These are phyloP conservation scores for Colletotrichum karsti DNA, from an alignment of 2,329 filamentous ascomycete genomes.

Conservation along the genomic window DNA sequence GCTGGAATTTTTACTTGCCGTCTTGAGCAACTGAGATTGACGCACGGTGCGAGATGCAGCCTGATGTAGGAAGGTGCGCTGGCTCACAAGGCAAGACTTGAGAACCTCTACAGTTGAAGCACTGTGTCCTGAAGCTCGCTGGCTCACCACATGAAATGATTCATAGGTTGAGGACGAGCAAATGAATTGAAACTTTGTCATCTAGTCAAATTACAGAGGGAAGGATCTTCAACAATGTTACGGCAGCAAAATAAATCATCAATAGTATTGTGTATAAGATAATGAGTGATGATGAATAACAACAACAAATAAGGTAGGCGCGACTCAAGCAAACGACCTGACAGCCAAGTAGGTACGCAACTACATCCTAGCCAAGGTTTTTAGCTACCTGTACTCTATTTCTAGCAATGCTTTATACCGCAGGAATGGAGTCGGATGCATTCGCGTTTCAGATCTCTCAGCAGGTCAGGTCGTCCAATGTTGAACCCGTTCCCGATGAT, in stretches of 20 bases:
- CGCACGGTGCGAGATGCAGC: slow-evolving; percentile 20
- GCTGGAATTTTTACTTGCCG: slow-evolving; percentile 14
- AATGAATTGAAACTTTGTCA: no score
- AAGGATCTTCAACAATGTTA: no score
- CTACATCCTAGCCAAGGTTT: neutral
- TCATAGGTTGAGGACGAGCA: no score
- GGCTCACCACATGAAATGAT: no score
- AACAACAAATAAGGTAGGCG: neutral
- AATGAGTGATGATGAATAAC: neutral
- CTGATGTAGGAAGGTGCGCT: neutral
- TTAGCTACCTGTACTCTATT: neutral
- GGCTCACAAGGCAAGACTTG: neutral
- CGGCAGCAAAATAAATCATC: no score
- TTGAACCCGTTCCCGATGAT: neutral
- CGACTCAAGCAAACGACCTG: no score
- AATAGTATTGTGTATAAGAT: neutral
- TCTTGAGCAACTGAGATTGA: slow-evolving; percentile 16
- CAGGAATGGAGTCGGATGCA: neutral
- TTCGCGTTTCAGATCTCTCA: slow-evolving; percentile 16
- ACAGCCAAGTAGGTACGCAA: neutral
- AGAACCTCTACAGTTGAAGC: neutral
- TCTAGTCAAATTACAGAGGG: no score
- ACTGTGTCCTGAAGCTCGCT: no score
- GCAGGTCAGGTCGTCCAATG: neutral
- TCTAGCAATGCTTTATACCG: neutral